phyloP scores from a whole-genome alignment of 371 early-diverging fungal species.

The Nematocida displodere region DNA sequence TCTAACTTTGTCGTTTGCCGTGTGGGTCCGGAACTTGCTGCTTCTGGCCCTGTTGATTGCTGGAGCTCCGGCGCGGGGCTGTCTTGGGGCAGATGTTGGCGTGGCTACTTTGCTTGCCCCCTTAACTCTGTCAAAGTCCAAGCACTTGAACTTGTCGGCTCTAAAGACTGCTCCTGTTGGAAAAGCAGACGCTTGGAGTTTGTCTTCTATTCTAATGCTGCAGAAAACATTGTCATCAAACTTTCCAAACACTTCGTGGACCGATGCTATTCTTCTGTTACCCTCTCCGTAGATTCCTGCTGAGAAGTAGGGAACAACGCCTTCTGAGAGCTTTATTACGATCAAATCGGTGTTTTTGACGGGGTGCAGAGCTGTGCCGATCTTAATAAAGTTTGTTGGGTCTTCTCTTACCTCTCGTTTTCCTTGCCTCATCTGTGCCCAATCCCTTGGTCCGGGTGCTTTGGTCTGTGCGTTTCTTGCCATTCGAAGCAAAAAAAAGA shows the following conservation, averaged over 20 bases:
- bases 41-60: conserved; percentile 22
- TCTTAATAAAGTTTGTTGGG: conserved; percentile 31
- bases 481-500: conserved; percentile 6
- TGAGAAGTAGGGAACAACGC: conserved; percentile 40
- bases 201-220: conserved; percentile 27
- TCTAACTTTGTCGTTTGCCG: not conserved
- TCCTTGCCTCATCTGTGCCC: conserved; percentile 27
- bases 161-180: conserved; percentile 7
- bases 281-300: conserved; percentile 52
- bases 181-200: conserved; percentile 1
- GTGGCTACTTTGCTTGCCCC: conserved; percentile 32
- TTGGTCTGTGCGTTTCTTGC: not conserved
- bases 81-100: not conserved
- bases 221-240: conserved; percentile 33
- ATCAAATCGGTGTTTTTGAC: conserved; percentile 33
- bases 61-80: no score
- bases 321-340: conserved; percentile 35
- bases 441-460: conserved; percentile 3
- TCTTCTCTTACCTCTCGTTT: conserved; percentile 32
- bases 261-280: conserved; percentile 23
- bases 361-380: conserved; percentile 26
- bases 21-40: conserved; percentile 34
- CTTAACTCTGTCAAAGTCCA: conserved; percentile 42
- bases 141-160: conserved; percentile 47
- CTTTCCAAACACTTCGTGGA: conserved; percentile 49